Conservation (phyloP, 768 basidiomycete genomes). For the Boletus rubroflammeus region DNA sequence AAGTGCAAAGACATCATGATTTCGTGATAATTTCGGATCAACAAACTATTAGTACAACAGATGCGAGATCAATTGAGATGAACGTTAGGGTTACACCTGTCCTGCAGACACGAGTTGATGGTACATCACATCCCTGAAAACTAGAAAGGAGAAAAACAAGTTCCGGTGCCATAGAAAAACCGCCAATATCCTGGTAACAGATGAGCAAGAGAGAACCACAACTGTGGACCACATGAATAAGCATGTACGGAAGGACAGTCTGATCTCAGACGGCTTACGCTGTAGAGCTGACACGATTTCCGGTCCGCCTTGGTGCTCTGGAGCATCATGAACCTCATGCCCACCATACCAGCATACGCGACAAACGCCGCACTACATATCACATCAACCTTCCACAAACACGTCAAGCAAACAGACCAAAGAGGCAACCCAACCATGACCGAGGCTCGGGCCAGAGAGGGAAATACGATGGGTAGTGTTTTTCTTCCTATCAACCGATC, state of each 20-base stretch:
- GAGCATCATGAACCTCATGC: constrained; percentile 25
- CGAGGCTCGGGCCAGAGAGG: constrained; percentile 27
- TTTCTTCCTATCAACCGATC: constrained; percentile 37
- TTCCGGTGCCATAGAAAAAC: constrained; percentile 16
- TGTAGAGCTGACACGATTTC: constrained; percentile 30
- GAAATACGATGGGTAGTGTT: constrained; percentile 44
- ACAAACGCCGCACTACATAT: constrained; percentile 27
- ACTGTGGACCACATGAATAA: constrained; percentile 8
- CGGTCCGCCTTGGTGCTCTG: constrained; percentile 22
- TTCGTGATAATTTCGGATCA: background rate
- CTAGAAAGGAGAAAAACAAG: constrained; percentile 8
- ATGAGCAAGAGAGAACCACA: constrained; percentile 33
- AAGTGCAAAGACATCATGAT: background rate
- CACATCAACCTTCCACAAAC: constrained; percentile 27
- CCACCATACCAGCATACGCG: constrained; percentile 23
- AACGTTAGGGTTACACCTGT: background rate
- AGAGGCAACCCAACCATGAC: constrained; percentile 28
- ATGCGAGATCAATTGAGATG: background rate
- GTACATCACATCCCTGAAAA: constrained; percentile 9
- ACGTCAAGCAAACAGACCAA: constrained; percentile 29
- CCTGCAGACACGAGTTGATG: constrained; percentile 5
- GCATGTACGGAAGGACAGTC: background rate
- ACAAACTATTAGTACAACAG: constrained; percentile 9
- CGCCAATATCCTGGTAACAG: constrained; percentile 32
- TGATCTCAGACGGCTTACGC: constrained; percentile 18